These are phyloP conservation scores for Xylogone sp. DNA, from an alignment of 2,329 filamentous ascomycete genomes.

Conservation along the genomic window DNA sequence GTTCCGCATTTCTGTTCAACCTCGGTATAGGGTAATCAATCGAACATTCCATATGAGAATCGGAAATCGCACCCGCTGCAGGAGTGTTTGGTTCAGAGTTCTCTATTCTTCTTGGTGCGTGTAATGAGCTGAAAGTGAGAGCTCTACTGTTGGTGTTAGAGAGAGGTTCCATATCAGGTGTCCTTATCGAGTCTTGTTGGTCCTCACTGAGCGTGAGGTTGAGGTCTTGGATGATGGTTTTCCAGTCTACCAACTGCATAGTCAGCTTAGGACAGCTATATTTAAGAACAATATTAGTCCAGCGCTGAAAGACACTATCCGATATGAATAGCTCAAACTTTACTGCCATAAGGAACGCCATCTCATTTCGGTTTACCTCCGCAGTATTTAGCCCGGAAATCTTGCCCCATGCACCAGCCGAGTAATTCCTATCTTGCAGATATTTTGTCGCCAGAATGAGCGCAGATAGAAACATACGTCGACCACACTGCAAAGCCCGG, in stretches of 20 bases:
- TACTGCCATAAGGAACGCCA: slow-evolving; percentile 80
- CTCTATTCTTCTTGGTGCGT: slow-evolving; percentile 51
- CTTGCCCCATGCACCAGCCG: slow-evolving; percentile 92
- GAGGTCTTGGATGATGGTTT: slow-evolving; percentile 48
- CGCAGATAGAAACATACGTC: slow-evolving; percentile 91
- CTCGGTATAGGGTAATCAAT: slow-evolving; percentile 29
- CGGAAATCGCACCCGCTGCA: slow-evolving; percentile 46
- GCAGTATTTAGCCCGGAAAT: slow-evolving; percentile 85
- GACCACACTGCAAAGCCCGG: slow-evolving; percentile 84
- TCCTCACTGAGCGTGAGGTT: slow-evolving; percentile 52
- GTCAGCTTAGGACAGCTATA: slow-evolving; percentile 45
- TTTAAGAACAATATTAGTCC: slow-evolving; percentile 84
- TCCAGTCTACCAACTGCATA: slow-evolving; percentile 41
- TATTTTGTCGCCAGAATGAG: slow-evolving; percentile 94
- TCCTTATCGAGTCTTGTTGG: slow-evolving; percentile 38
- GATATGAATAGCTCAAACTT: slow-evolving; percentile 91
- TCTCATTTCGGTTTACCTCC: slow-evolving; percentile 94
- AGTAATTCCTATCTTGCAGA: slow-evolving; percentile 92
- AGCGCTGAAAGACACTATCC: slow-evolving; percentile 78
- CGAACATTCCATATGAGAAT: slow-evolving; percentile 42
- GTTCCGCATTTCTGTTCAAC: not conserved
- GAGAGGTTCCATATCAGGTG: not conserved
- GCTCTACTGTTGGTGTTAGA: slow-evolving; percentile 38
- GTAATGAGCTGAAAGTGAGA: slow-evolving; percentile 47
- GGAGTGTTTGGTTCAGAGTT: slow-evolving; percentile 49